Base-by-base conservation (phyloP, 2,329 filamentous ascomycete genomes). In the Mycosphaerelloides madeirae region DNA sequence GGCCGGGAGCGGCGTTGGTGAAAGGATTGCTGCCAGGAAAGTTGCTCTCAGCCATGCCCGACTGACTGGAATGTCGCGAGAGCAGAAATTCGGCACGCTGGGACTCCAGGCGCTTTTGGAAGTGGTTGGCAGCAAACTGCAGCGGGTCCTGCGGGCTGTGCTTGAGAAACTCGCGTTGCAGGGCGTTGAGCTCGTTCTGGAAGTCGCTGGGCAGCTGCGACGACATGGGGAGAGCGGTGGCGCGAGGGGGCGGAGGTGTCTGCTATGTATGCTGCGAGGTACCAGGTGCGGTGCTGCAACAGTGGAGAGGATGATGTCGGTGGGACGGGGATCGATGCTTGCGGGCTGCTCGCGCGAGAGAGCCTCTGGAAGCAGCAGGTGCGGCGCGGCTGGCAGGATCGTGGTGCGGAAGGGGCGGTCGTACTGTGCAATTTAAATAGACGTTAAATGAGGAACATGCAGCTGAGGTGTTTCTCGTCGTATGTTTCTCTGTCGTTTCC, bases 1-100 rank as follows among this genome's bases (percentile, higher is more conserved):
- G 69, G 73, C 52, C 73, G 69, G 52, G 52, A 69, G 50, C 41
- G 29, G 43, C 52, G 39, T 38, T 46, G 56, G 60, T 65, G 59
- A 90, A 90, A 29, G 86, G 87, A 68, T 90, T 93, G 67, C 73
- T 75, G 66, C 86, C 88, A 46, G 84, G 85, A 68, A 94, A 93
- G 59, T 74, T 80, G 60, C 78, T 82, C 65, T 82, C 80, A 56
- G 87, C 82, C 85, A 90, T 89, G 44, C 59, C 60, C 61, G 65
- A 60, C 46, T 61, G 60, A 58, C 52, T 65, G 64, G 68, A 69
- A 67, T 71, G 67, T 61, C 70, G 68, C 54, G 66, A 68, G 55
- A 74, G 68, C 58, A 77, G 66, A 64, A 77, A 74, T 63, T 77
- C 71, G 58, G 73, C 69, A 61, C 79, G 79, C 72, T 85, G 79